Conservation (phyloP, 306 rosid species). For the Dalbergia cochinchinensis region DNA sequence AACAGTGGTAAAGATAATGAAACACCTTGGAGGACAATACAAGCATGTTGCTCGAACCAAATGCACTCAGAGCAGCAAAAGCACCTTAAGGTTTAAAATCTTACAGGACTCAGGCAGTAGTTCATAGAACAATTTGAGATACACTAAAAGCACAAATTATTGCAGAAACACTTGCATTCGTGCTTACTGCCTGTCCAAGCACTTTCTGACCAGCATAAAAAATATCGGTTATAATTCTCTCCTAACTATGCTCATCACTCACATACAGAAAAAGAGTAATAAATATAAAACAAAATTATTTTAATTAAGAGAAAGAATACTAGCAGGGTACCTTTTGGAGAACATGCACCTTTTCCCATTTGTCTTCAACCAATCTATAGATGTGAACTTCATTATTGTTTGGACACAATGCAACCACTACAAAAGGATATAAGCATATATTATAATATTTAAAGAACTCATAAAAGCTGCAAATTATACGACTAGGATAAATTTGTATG, state of each 20-base stretch:
- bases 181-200: slow-evolving; percentile 9
- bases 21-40: background rate
- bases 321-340: slow-evolving; percentile 80
- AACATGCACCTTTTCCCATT: slow-evolving; percentile 93
- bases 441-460: slow-evolving; percentile 24
- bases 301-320: slow-evolving; percentile 19
- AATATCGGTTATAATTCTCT: slow-evolving; percentile 16
- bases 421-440: slow-evolving; percentile 40
- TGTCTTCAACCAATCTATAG: slow-evolving; percentile 76
- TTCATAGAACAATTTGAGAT: background rate
- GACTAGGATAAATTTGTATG: background rate
- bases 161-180: background rate
- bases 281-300: slow-evolving; percentile 17
- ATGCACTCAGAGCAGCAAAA: background rate
- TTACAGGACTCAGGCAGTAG: background rate
- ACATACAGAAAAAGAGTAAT: slow-evolving; percentile 8
- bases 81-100: background rate
- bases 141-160: slow-evolving; percentile 10
- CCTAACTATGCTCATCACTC: background rate
- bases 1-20: background rate
- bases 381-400: slow-evolving; percentile 94
- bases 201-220: background rate
- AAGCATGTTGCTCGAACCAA: background rate
- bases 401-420: slow-evolving; percentile 96
- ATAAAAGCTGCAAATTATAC: slow-evolving; percentile 17